Conservation (phyloP, 768 basidiomycete genomes). For the Lentinula edodes region DNA sequence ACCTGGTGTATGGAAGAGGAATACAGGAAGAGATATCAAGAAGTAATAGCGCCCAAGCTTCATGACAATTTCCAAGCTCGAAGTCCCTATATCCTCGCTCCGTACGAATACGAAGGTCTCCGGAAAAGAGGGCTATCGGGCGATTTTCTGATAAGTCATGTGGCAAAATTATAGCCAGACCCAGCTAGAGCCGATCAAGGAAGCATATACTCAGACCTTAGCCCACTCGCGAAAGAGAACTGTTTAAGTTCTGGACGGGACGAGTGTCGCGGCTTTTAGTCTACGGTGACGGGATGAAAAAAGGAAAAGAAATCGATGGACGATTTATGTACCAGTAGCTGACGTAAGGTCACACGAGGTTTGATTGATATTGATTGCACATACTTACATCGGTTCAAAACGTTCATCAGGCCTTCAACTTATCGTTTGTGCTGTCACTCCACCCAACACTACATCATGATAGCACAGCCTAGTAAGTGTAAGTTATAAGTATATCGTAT, state of each 20-base stretch:
- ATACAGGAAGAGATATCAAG: not conserved
- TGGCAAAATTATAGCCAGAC: constrained; percentile 47
- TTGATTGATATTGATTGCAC: no score
- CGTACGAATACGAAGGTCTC: constrained; percentile 35
- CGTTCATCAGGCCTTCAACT: no score
- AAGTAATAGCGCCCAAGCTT: constrained; percentile 40
- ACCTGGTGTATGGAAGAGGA: not conserved
- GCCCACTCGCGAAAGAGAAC: constrained; percentile 60
- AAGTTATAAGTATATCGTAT: no score
- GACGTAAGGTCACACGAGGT: not conserved
- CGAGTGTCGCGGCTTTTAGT: constrained; percentile 70
- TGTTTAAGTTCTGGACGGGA: constrained; percentile 37
- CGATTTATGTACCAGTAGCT: not conserved
- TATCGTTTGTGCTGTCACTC: no score
- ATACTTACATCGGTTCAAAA: no score
- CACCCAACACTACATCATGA: no score
- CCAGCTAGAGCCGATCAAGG: constrained; percentile 60
- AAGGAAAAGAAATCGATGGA: not conserved
- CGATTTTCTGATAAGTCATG: constrained; percentile 69
- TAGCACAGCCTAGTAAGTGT: no score
- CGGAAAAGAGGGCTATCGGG: constrained; percentile 25
- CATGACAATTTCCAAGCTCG: constrained; percentile 53
- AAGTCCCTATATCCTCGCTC: constrained; percentile 25
- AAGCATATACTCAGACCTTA: constrained; percentile 80
- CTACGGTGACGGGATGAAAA: constrained; percentile 21